Conservation (phyloP, 2,329 filamentous ascomycete genomes). For the Diplocarpon rosae region DNA sequence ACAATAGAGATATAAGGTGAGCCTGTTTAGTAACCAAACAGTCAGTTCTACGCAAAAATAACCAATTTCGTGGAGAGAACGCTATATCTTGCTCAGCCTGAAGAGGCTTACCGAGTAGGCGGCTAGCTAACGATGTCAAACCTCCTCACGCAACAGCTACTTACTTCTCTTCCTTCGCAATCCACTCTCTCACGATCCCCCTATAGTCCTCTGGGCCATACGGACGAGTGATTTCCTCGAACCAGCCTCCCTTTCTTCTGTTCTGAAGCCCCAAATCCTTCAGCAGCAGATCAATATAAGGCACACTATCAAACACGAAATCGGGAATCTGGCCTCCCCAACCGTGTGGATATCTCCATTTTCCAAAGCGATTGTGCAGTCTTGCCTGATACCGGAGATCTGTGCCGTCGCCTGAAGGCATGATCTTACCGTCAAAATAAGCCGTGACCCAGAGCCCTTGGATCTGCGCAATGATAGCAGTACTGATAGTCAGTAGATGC, state of each 20-base stretch:
- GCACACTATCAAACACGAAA: slow-evolving; percentile 68
- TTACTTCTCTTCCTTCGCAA: not conserved
- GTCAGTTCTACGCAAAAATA: no score
- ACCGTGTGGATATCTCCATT: slow-evolving; percentile 57
- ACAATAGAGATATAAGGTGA: no score
- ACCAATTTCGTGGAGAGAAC: no score
- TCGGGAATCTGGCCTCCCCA: slow-evolving; percentile 53
- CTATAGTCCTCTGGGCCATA: slow-evolving; percentile 34
- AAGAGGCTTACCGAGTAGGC: no score
- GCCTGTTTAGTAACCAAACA: no score
- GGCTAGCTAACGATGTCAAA: no score
- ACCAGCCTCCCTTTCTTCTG: slow-evolving; percentile 40
- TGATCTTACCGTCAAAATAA: slow-evolving; percentile 46
- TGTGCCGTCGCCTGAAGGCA: not conserved
- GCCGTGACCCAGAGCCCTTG: slow-evolving; percentile 54
- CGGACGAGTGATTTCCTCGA: slow-evolving; percentile 31
- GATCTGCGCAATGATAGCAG: slow-evolving; percentile 32
- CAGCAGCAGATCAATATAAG: slow-evolving; percentile 60
- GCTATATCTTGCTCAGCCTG: no score
- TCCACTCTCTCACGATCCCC: slow-evolving; percentile 1
- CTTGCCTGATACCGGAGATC: slow-evolving; percentile 43
- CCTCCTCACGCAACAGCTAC: no score
- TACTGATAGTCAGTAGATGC: slow-evolving; percentile 34
- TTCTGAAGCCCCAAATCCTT: slow-evolving; percentile 52
- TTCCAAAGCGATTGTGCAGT: slow-evolving; percentile 56